Evolutionary conservation across 2,329 filamentous ascomycete genomes (phyloP).

Genomic region (Leptodontidium sp.): DNA sequence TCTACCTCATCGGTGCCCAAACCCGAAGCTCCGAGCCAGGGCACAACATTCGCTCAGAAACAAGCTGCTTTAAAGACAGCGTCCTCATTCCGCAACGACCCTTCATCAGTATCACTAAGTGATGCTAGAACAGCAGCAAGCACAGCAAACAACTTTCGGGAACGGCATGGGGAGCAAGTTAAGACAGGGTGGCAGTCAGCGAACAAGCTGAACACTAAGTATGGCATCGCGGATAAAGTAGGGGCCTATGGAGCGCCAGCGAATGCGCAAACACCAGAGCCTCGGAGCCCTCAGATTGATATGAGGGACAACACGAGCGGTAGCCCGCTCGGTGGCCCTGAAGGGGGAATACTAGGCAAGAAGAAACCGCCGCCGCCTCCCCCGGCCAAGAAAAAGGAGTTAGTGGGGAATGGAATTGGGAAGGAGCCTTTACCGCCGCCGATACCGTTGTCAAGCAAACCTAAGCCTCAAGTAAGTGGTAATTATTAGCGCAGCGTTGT

Average conservation of each 20-base stretch:
- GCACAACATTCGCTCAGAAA: conserved; percentile 62
- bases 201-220: conserved; percentile 46
- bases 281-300: conserved; percentile 28
- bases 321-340: conserved; percentile 13
- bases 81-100: conserved; percentile 57
- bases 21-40: conserved; percentile 47
- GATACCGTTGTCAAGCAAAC: conserved; percentile 46
- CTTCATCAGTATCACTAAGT: conserved; percentile 58
- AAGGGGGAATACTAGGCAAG: conserved; percentile 33
- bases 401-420: conserved; percentile 26
- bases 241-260: conserved; percentile 34
- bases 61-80: conserved; percentile 62
- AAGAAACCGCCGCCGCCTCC: conserved; percentile 50
- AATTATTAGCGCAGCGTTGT: conserved; percentile 31
- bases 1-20: conserved; percentile 44
- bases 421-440: conserved; percentile 36
- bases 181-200: conserved; percentile 57
- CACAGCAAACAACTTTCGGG: conserved; percentile 65
- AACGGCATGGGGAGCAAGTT: conserved; percentile 67
- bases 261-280: conserved; percentile 24
- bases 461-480: conserved; percentile 46
- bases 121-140: conserved; percentile 59
- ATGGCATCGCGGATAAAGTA: conserved; percentile 46
- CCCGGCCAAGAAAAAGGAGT: conserved; percentile 42
- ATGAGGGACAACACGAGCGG: conserved; percentile 30